phyloP scores from a whole-genome alignment of 257 asterid species.

The Verbascum thapsus region DNA sequence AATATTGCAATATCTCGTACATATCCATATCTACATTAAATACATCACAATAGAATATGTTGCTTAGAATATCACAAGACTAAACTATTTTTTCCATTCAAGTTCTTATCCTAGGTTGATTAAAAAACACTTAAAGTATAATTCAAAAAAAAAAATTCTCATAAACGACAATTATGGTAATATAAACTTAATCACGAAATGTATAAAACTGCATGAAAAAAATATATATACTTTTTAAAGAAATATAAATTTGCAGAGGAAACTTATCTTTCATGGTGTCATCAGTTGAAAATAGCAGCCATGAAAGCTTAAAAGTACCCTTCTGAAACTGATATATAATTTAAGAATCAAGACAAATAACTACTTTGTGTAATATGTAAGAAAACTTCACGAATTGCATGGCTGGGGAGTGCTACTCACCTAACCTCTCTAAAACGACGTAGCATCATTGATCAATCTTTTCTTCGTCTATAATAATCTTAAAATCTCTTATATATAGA shows the following conservation, averaged over 20 bases:
- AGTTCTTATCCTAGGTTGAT: conserved; percentile 27
- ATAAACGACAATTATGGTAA: conserved; percentile 18
- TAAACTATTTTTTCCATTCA: neutral
- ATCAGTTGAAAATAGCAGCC: conserved; percentile 25
- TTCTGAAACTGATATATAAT: neutral
- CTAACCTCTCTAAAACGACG: conserved; percentile 63
- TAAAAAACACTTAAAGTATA: conserved; percentile 24
- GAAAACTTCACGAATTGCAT: conserved; percentile 42
- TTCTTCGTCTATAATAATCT: conserved; percentile 39
- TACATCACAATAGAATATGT: neutral
- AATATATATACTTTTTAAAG: neutral
- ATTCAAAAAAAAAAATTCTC: neutral
- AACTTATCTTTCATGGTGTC: conserved; percentile 38
- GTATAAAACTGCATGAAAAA: neutral
- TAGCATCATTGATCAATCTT: conserved; percentile 30
- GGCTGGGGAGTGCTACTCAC: conserved; percentile 39
- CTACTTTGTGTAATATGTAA: conserved; percentile 55
- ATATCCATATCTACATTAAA: too few species aligned
- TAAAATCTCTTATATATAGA: neutral
- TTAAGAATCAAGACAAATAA: conserved; percentile 3
- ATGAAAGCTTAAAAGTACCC: conserved; percentile 18
- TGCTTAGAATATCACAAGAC: conserved; percentile 19
- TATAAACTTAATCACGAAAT: conserved; percentile 20
- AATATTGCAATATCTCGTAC: too few species aligned
- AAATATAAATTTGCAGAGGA: conserved; percentile 31